Percentiles rank a stretch among this genome's conserved stretches.
Evolutionary conservation across 345 rosid species (phyloP).

Genomic region (Melastoma malabathricum): DNA sequence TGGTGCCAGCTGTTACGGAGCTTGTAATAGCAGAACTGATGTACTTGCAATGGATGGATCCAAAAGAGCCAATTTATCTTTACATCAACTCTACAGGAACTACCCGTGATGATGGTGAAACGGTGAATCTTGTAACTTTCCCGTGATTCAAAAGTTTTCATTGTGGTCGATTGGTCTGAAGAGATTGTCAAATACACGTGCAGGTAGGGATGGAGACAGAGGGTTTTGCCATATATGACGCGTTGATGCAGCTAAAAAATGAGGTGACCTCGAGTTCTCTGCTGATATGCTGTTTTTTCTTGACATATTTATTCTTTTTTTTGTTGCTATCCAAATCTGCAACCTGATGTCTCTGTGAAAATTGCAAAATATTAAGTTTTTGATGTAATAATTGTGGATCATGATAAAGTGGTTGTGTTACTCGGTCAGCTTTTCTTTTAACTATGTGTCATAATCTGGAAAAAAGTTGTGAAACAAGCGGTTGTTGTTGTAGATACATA

Average conservation of each 20-base stretch:
- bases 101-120: conserved; percentile 79
- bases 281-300: too few relatives aligned
- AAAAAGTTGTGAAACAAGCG: not conserved
- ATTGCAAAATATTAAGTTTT: too few relatives aligned
- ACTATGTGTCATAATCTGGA: not conserved
- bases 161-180: too few relatives aligned
- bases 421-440: not conserved
- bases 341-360: too few relatives aligned
- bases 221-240: conserved; percentile 85
- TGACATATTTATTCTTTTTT: too few relatives aligned
- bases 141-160: not conserved
- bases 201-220: conserved; percentile 90
- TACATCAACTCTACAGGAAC: conserved; percentile 90
- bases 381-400: too few relatives aligned
- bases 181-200: too few relatives aligned
- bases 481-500: conserved; percentile 44
- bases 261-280: conserved; percentile 25
- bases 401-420: not conserved
- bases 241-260: conserved; percentile 56
- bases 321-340: too few relatives aligned
- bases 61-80: conserved; percentile 55
- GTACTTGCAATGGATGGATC: conserved; percentile 76
- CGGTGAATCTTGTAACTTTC: conserved; percentile 28
- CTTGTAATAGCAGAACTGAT: conserved; percentile 62
- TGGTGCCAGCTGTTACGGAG: conserved; percentile 83